Conservation (phyloP, 768 basidiomycete genomes). For the Suillus cothurnatus region DNA sequence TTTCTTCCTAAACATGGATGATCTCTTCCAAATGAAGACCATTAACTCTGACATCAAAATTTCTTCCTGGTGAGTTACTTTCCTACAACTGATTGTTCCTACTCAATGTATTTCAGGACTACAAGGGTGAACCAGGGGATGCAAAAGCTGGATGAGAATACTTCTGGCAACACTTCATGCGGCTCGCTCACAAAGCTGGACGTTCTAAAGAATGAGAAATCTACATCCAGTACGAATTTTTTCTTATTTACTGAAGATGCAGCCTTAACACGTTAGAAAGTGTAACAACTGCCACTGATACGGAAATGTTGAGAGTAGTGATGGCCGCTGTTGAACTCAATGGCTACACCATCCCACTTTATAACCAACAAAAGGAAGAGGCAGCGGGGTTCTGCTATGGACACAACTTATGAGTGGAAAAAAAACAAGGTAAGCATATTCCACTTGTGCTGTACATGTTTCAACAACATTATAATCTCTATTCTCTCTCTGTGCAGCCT, state of each 20-base stretch:
- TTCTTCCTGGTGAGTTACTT: constrained; percentile 74
- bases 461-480: too few relatives aligned
- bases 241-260: constrained; percentile 12
- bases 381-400: too few relatives aligned
- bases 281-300: constrained; percentile 90
- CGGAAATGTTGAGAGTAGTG: constrained; percentile 82
- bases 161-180: constrained; percentile 84
- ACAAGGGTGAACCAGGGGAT: constrained; percentile 75
- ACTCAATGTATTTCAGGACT: constrained; percentile 58
- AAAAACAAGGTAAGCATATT: too few relatives aligned
- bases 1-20: constrained; percentile 94
- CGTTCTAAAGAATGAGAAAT: constrained; percentile 87
- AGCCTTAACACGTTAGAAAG: constrained; percentile 39
- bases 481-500: too few relatives aligned
- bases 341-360: too few relatives aligned
- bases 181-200: constrained; percentile 83
- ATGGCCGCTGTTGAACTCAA: constrained; percentile 98
- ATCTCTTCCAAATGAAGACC: constrained; percentile 88
- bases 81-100: constrained; percentile 2
- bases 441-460: too few relatives aligned
- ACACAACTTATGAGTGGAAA: too few relatives aligned
- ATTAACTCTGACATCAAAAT: constrained; percentile 78
- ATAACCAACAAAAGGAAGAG: too few relatives aligned
- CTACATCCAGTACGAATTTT: constrained; percentile 80
- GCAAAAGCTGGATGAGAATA: constrained; percentile 81